phyloP scores from a whole-genome alignment of 176 grass and related monocot genomes.

The Bothriochloa decipiens region DNA sequence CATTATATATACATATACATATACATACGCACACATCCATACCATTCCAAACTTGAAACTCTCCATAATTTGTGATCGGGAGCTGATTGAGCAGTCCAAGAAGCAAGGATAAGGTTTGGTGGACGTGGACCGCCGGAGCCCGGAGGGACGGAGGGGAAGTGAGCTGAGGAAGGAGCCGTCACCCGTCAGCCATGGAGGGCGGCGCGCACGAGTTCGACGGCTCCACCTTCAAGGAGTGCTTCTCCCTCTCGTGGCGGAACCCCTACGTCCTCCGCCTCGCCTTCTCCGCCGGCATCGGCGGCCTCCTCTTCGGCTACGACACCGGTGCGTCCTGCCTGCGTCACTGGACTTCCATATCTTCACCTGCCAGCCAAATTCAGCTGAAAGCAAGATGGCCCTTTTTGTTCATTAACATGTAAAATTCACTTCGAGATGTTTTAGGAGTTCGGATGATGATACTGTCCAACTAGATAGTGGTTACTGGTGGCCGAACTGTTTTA shows the following conservation, averaged over 20 bases:
- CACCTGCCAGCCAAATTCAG: background rate
- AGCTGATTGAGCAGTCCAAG: slow-evolving; percentile 31
- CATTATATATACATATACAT: background rate
- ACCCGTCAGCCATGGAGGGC: slow-evolving; percentile 58
- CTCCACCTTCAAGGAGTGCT: slow-evolving; percentile 76
- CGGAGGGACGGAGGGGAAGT: background rate
- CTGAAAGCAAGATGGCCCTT: background rate
- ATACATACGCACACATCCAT: background rate
- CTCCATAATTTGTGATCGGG: background rate
- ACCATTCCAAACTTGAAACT: background rate
- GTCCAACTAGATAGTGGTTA: background rate
- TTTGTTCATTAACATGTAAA: background rate
- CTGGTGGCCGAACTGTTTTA: background rate
- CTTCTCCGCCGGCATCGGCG: slow-evolving; percentile 88
- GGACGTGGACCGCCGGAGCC: background rate
- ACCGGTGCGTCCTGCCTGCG: slow-evolving; percentile 50
- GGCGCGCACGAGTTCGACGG: slow-evolving; percentile 65
- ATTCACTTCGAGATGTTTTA: background rate
- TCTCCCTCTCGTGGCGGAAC: slow-evolving; percentile 74
- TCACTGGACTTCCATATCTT: background rate
- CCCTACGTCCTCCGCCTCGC: slow-evolving; percentile 83
- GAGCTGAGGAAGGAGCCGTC: background rate
- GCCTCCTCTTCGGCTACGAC: slow-evolving; percentile 91
- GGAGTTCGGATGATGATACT: background rate
- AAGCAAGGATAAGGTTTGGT: slow-evolving; percentile 3